Conservation (phyloP, 306 rosid genomes). For the Begonia peltatifolia region DNA sequence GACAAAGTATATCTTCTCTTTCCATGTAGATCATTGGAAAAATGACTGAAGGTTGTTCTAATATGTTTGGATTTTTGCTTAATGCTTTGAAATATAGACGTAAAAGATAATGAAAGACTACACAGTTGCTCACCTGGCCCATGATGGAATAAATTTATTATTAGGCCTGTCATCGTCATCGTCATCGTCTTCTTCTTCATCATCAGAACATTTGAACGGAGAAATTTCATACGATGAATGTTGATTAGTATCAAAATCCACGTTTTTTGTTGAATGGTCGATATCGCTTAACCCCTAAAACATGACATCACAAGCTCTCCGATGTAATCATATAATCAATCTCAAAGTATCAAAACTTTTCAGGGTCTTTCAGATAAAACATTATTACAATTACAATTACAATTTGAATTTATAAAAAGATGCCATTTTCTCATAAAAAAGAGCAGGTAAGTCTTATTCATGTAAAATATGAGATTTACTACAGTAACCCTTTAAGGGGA, state of each 20-base stretch:
- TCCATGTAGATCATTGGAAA: background rate
- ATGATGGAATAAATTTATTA: conserved; percentile 56
- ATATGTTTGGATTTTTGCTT: background rate
- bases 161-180: conserved; percentile 27
- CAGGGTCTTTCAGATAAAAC: too few species aligned
- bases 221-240: conserved; percentile 77
- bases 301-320: conserved; percentile 6
- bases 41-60: background rate
- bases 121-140: conserved; percentile 62
- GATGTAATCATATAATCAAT: too few species aligned
- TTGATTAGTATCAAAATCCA: conserved; percentile 15
- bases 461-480: too few species aligned
- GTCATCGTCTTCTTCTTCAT: conserved; percentile 60
- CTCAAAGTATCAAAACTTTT: too few species aligned
- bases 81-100: background rate
- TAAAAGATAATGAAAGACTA: background rate
- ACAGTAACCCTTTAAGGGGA: too few species aligned
- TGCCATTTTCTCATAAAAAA: too few species aligned
- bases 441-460: too few species aligned
- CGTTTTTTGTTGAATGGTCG: conserved; percentile 18
- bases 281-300: conserved; percentile 27
- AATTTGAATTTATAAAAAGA: too few species aligned
- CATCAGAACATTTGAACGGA: conserved; percentile 84
- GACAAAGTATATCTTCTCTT: too few species aligned
- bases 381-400: too few species aligned